These are phyloP conservation scores for Populus alba DNA, from an alignment of 345 rosid species.

Conservation along the genomic window DNA sequence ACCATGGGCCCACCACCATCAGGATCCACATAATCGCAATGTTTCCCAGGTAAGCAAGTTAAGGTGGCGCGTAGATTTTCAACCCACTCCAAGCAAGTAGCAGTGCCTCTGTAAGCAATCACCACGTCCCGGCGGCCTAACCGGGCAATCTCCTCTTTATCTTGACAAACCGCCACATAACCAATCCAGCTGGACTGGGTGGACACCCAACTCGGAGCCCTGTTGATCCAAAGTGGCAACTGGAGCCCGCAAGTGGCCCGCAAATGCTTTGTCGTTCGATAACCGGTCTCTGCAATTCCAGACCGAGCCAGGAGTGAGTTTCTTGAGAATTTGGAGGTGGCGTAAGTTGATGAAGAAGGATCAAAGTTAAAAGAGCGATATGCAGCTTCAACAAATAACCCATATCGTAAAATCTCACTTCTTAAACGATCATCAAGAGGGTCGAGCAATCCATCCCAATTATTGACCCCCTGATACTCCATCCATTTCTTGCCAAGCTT, in stretches of 20 bases:
- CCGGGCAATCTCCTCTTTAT: conserved; percentile 26
- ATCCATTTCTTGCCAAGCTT: conserved; percentile 23
- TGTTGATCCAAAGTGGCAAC: conserved; percentile 19
- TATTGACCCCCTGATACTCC: conserved; percentile 27
- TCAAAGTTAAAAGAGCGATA: conserved; percentile 30
- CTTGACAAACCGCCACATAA: conserved; percentile 32
- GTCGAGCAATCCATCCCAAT: conserved; percentile 35
- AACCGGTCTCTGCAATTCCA: conserved; percentile 18
- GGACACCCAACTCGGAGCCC: conserved; percentile 16
- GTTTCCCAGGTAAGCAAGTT: not conserved
- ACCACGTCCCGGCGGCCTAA: conserved; percentile 36
- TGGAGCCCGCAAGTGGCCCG: conserved; percentile 24
- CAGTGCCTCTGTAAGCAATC: conserved; percentile 30
- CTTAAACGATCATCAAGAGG: conserved; percentile 25
- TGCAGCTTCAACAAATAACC: conserved; percentile 25
- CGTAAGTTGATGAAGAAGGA: conserved; percentile 29
- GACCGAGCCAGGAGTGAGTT: conserved; percentile 2
- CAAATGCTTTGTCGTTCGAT: conserved; percentile 20
- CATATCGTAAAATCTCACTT: conserved; percentile 24
- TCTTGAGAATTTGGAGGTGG: conserved; percentile 17
- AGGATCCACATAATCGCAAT: not conserved
- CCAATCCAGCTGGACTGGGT: conserved; percentile 31
- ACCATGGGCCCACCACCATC: conserved; percentile 61
- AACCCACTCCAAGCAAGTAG: conserved; percentile 31
- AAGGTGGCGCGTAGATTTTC: conserved; percentile 31